Base-by-base conservation (phyloP, 2,329 filamentous ascomycete species). In the Fusarium sp. region DNA sequence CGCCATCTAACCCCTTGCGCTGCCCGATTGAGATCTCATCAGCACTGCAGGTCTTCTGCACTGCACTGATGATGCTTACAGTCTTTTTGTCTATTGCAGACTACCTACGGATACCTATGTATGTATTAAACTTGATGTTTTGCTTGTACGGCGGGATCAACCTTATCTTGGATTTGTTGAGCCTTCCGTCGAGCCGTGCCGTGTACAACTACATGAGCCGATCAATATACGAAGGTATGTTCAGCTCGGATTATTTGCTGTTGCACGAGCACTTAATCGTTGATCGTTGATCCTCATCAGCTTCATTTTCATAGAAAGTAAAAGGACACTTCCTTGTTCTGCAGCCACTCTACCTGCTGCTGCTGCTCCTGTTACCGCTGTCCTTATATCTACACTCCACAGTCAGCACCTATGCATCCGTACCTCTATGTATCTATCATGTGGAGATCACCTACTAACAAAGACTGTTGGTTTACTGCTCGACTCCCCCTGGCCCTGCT, bases 1-100 rank as follows among this genome's bases (percentile, higher is more conserved):
- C 67, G 67, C 63, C 63, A 56, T 46, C 49, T 69, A n/a, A 52
- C 48, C 59, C 63, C 70, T 70, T 68, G 61, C 53, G 63, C 58
- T 72, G 57, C 71, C 64, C 62, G 65, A 73, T 74, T 70, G 63
- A 66, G 72, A 74, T 74, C 70, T 74, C 69, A 65, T 69, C 70
- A 69, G 53, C 46, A 54, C 39, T 59, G 64, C 63, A 67, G 64
- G n/a, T 52, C 15, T 21, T 29, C 57, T 54, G 46, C 49, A n/a
- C 44, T 38, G 47, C 33, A 21, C n/a, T 53, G 21, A 53, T 28
- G 28, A 42, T 49, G 43, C 9, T 28, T 21, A 28, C 21, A 43
- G 28, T 43, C 28, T 53, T 42, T 42, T 49, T 57, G 41, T 50
- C 41, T 31, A 29, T 23, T 31, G 31, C 28, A 26, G 38, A 57